Conservation (phyloP, 1,284 basidiomycete genomes). For the Apiotrichum gracile region DNA sequence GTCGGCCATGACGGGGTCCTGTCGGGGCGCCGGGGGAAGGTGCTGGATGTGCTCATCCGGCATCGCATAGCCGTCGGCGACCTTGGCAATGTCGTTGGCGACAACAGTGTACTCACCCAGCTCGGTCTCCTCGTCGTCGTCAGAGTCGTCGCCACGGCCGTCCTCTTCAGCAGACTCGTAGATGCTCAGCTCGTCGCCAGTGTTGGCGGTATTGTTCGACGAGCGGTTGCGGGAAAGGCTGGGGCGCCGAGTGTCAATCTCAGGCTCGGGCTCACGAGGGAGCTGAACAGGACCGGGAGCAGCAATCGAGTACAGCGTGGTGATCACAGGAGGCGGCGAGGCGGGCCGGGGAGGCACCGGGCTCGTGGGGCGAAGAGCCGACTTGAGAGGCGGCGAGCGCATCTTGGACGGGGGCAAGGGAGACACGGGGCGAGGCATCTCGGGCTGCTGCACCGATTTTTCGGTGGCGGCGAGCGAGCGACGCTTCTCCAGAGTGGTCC, state of each 20-base stretch:
- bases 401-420: constrained; percentile 38
- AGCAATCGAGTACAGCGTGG: constrained; percentile 33
- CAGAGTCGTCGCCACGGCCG: constrained; percentile 20
- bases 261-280: constrained; percentile 8
- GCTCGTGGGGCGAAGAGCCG: constrained; percentile 39
- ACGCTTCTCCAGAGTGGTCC: background rate
- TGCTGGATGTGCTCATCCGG: background rate
- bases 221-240: constrained; percentile 9
- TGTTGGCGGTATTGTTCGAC: constrained; percentile 17
- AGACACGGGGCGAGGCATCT: constrained; percentile 6
- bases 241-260: background rate
- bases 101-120: constrained; percentile 32
- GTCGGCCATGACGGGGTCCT: background rate
- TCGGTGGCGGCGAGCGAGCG: background rate
- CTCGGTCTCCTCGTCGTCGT: constrained; percentile 27
- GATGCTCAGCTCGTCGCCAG: constrained; percentile 32
- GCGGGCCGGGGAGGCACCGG: constrained; percentile 18
- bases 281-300: constrained; percentile 40
- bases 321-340: constrained; percentile 8
- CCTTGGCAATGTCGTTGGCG: constrained; percentile 27
- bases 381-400: constrained; percentile 44
- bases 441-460: background rate
- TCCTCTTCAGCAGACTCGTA: constrained; percentile 45
- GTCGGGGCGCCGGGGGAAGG: background rate
- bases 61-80: background rate